Evolutionary conservation across 805 yeast genomes (phyloP).

Genomic region (Wickerhamiella australiensis): DNA sequence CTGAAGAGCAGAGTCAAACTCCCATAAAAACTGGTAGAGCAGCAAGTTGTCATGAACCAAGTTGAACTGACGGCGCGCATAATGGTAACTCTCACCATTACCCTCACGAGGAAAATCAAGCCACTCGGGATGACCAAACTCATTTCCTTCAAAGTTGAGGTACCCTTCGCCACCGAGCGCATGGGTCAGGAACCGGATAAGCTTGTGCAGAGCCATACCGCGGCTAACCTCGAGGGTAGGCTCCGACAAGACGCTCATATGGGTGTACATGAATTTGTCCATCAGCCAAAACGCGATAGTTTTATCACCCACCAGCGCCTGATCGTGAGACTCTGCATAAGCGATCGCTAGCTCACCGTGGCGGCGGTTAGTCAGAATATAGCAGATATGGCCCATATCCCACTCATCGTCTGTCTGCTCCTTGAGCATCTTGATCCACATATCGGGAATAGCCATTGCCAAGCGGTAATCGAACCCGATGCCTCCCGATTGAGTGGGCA

Average conservation of each 20-base stretch:
- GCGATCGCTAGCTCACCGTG: constrained; percentile 80
- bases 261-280: constrained; percentile 97
- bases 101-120: constrained; percentile 91
- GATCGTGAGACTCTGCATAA: constrained; percentile 93
- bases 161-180: constrained; percentile 96
- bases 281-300: constrained; percentile 94
- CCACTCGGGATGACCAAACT: constrained; percentile 99
- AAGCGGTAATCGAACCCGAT: constrained; percentile 87
- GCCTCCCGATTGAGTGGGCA: constrained; percentile 66
- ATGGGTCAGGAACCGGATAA: constrained; percentile 79
- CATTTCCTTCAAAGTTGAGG: constrained; percentile 92
- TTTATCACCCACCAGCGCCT: constrained; percentile 94
- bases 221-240: constrained; percentile 72
- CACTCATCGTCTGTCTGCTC: constrained; percentile 79
- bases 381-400: constrained; percentile 72
- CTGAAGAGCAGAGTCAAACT: constrained; percentile 83
- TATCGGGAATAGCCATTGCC: constrained; percentile 96
- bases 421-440: constrained; percentile 94
- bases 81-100: constrained; percentile 76
- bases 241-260: constrained; percentile 70
- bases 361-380: constrained; percentile 77
- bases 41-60: constrained; percentile 66
- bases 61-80: constrained; percentile 91
- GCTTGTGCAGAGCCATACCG: constrained; percentile 80
- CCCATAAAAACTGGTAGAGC: constrained; percentile 63